A percentile compares a stretch with the other conserved stretches of the same genome.
These are phyloP conservation scores for Aspergillus piperis DNA, from an alignment of 2,329 filamentous ascomycete species.

Conservation along the genomic window DNA sequence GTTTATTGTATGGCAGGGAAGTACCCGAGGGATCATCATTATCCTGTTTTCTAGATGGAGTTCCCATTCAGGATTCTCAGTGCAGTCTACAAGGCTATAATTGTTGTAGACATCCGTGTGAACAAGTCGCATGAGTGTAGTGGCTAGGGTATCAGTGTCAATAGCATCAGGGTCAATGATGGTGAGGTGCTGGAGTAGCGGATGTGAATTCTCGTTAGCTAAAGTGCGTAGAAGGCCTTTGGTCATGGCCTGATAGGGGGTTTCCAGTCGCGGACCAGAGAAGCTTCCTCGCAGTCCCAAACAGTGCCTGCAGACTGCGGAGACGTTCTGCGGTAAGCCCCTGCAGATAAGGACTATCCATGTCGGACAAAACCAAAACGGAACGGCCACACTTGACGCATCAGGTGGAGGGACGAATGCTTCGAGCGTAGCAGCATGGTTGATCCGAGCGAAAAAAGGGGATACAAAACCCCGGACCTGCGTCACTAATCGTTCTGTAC, in stretches of 20 bases:
- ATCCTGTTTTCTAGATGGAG: not conserved
- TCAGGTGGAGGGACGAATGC: not conserved
- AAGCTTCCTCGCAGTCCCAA: not conserved
- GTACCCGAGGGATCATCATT: slow-evolving; percentile 4
- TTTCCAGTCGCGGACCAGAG: slow-evolving; percentile 1
- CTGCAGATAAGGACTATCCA: not conserved
- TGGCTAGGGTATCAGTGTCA: not conserved
- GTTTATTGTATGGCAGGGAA: not conserved
- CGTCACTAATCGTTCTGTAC: not conserved
- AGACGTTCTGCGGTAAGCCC: not conserved
- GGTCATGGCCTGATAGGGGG: slow-evolving; percentile 3
- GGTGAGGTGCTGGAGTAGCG: slow-evolving; percentile 5
- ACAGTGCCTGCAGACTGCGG: not conserved
- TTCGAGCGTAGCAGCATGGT: not conserved
- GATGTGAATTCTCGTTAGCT: not conserved
- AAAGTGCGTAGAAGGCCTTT: slow-evolving; percentile 7
- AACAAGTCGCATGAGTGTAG: slow-evolving; percentile 1
- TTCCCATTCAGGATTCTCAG: slow-evolving; percentile 3
- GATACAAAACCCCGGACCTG: not conserved
- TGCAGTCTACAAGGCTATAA: not conserved
- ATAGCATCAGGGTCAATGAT: not conserved
- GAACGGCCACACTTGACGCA: too few relatives aligned
- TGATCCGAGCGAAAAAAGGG: not conserved
- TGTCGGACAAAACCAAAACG: slow-evolving; percentile 1
- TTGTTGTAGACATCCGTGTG: not conserved